A percentile compares a stretch with the other conserved stretches of the same genome.
phyloP scores from a whole-genome alignment of 345 rosid genomes.

The Moricandia arvensis region DNA sequence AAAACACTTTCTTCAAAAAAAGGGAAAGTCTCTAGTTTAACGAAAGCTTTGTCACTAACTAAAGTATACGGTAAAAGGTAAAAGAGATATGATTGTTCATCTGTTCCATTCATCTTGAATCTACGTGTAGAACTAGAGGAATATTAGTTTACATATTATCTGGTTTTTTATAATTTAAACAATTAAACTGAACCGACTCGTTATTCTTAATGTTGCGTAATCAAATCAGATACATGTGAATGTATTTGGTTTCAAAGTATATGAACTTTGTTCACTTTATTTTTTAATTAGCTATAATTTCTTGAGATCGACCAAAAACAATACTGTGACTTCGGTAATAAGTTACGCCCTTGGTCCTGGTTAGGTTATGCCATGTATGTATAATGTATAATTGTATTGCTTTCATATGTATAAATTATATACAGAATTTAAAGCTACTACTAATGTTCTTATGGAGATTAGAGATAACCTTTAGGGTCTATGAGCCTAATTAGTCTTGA shows the following conservation, averaged over 20 bases:
- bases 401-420: background rate
- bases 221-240: background rate
- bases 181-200: background rate
- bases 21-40: constrained; percentile 20
- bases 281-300: background rate
- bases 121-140: background rate
- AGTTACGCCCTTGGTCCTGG: background rate
- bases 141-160: background rate
- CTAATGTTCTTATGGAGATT: background rate
- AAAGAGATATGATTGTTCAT: constrained; percentile 19
- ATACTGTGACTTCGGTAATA: background rate
- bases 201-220: constrained; percentile 7
- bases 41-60: constrained; percentile 29
- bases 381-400: background rate
- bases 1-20: constrained; percentile 2
- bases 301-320: background rate
- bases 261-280: background rate
- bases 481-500: background rate
- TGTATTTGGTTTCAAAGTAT: background rate
- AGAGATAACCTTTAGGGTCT: background rate
- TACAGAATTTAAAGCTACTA: background rate
- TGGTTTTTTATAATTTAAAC: background rate
- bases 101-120: constrained; percentile 19
- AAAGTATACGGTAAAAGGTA: constrained; percentile 11
- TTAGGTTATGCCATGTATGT: background rate